A percentile compares a stretch with the other conserved stretches of the same genome.
These are phyloP conservation scores for Hypoxylon sp. DNA, from an alignment of 2,329 filamentous ascomycete species.

Conservation along the genomic window DNA sequence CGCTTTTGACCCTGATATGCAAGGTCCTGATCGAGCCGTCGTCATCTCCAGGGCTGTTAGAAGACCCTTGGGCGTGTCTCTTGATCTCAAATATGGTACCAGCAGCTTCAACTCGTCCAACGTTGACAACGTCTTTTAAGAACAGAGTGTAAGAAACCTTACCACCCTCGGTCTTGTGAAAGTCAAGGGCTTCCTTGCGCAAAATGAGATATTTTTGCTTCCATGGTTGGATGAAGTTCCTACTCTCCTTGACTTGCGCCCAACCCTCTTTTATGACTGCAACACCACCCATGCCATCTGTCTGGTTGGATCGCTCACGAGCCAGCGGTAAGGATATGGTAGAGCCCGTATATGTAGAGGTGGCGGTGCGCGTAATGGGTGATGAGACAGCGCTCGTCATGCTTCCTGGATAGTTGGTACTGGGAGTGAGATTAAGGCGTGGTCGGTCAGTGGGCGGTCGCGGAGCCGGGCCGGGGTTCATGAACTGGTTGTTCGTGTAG, in stretches of 20 bases:
- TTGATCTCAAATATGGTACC: conserved; percentile 96
- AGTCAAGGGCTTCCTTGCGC: conserved; percentile 92
- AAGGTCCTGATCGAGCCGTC: conserved; percentile 87
- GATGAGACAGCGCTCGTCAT: conserved; percentile 85
- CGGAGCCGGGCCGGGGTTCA: conserved; percentile 97
- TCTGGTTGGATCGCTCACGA: conserved; percentile 71
- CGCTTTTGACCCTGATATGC: conserved; percentile 93
- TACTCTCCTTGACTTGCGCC: conserved; percentile 91
- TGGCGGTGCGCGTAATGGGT: conserved; percentile 75
- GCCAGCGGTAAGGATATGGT: conserved; percentile 80
- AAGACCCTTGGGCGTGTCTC: conserved; percentile 76
- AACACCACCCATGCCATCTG: conserved; percentile 76
- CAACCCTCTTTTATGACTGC: conserved; percentile 85
- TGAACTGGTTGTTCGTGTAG: conserved; percentile 80
- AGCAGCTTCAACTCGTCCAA: conserved; percentile 90
- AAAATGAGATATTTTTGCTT: conserved; percentile 93
- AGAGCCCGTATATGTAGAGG: conserved; percentile 78
- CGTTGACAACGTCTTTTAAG: conserved; percentile 89
- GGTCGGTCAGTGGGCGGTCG: conserved; percentile 88
- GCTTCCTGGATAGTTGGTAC: conserved; percentile 79
- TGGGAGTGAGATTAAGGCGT: conserved; percentile 84
- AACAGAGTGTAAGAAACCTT: conserved; percentile 90
- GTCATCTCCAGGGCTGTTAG: conserved; percentile 80
- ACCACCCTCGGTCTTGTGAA: conserved; percentile 90
- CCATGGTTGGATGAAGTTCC: conserved; percentile 86